phyloP scores from a whole-genome alignment of 2,329 filamentous ascomycete genomes.

The Anthostomella pinea region DNA sequence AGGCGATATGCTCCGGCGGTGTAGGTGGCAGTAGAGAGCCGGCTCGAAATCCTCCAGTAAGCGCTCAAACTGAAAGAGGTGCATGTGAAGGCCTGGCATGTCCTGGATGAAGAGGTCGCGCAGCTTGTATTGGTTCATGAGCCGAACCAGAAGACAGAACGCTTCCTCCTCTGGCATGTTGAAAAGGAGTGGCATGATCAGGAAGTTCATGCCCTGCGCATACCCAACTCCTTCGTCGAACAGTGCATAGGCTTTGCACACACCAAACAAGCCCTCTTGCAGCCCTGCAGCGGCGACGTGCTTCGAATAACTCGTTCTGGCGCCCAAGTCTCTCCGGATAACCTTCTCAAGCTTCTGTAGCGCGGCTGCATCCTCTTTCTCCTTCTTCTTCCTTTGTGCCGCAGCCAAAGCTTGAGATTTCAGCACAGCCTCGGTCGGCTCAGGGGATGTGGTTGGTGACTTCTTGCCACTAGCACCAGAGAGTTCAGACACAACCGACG shows the following conservation, averaged over 20 bases:
- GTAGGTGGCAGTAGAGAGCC: conserved; percentile 89
- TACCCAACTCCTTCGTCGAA: conserved; percentile 95
- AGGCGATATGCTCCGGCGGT: conserved; percentile 80
- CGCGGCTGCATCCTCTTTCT: conserved; percentile 71
- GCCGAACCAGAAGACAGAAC: conserved; percentile 84
- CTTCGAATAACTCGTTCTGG: conserved; percentile 93
- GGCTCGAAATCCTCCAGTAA: conserved; percentile 92
- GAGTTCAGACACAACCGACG: conserved; percentile 76
- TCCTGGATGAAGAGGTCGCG: conserved; percentile 92
- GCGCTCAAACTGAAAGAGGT: conserved; percentile 92
- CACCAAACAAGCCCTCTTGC: conserved; percentile 89
- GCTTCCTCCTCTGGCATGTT: conserved; percentile 99
- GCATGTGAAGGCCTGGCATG: conserved; percentile 93
- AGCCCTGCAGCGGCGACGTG: conserved; percentile 87
- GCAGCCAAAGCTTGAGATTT: conserved; percentile 63
- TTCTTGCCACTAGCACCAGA: conserved; percentile 58
- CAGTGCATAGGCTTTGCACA: conserved; percentile 96
- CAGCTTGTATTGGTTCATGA: conserved; percentile 96
- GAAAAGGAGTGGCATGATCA: conserved; percentile 94
- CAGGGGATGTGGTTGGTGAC: conserved; percentile 55
- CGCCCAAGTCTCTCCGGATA: conserved; percentile 86
- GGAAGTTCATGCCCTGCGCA: conserved; percentile 98
- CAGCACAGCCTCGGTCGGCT: conserved; percentile 62
- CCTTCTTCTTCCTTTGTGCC: conserved; percentile 71
- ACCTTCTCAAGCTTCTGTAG: conserved; percentile 84